Conservation (phyloP, 306 rosid species). For the Fragaria vesca region DNA sequence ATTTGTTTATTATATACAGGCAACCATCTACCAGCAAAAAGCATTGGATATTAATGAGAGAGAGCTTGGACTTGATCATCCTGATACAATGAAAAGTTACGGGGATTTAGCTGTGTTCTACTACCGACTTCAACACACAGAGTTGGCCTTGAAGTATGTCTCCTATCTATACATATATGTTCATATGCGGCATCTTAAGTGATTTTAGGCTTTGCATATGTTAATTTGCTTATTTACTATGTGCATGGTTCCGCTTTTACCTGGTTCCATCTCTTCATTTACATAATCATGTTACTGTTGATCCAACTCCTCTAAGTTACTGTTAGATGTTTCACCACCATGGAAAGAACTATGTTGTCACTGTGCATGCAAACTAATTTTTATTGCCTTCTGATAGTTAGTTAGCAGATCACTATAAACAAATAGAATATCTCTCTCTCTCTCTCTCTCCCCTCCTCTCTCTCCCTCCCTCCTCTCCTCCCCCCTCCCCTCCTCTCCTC, state of each 20-base stretch:
- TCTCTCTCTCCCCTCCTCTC: neutral
- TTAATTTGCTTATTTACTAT: neutral
- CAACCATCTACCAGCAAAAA: conserved; percentile 96
- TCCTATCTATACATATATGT: conserved; percentile 8
- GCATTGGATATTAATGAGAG: conserved; percentile 96
- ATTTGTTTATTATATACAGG: conserved; percentile 46
- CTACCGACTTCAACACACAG: conserved; percentile 98
- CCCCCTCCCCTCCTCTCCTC: neutral
- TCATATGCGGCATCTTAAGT: conserved; percentile 2
- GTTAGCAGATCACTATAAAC: neutral
- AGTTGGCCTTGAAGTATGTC: conserved; percentile 90
- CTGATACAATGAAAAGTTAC: conserved; percentile 98
- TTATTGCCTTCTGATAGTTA: neutral
- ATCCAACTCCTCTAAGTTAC: neutral
- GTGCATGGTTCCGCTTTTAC: neutral
- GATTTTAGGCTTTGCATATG: neutral
- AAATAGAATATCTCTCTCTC: neutral
- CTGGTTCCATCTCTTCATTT: neutral
- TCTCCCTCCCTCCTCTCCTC: no score
- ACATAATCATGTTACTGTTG: neutral
- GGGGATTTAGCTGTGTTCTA: conserved; percentile 99
- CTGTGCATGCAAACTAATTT: neutral
- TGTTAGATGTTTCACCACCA: neutral
- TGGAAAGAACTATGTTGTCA: neutral
- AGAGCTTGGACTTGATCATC: conserved; percentile 99